Base-by-base conservation (phyloP, 306 rosid genomes). In the Malus sylvestris region DNA sequence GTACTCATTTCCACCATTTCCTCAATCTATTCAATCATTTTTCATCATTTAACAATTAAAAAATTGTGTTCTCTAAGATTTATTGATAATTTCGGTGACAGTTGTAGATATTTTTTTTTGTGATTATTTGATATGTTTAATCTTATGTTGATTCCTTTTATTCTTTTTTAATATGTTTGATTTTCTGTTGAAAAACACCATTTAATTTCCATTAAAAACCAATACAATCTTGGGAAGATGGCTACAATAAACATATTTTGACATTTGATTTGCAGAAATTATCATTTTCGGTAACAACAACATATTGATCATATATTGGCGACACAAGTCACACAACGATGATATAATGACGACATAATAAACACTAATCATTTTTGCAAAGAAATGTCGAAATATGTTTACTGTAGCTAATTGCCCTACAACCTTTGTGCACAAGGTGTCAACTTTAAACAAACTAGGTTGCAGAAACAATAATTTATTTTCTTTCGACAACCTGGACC, bases 1-100 rank as follows among this genome's bases (percentile, higher is more conserved):
- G 97, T 91, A 9, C 46, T 19, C 46, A 3, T 61, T 61, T 15
- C 16, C 67, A 2, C 67, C 19, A 27, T 25, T 25, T 61, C 30
- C 9, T 27, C 38, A 3, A 25, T 14, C 8, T 29, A 61, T 27
- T 61, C 10, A 61, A 27, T 27, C 1, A 0, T 4, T 14, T 61
- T 27, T 61, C 4, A 16, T 5, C 55, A 10, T 10, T 15, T 10
- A 10, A 20, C 29, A 10, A 10, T 58, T 49, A 16, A 49, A 4
- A 15, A 18, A 16, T 15, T 49, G 8, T 49, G 18, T 49, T 49
- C 0, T 49, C 3, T 49, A 8, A 5, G 3, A 5, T 15, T 49
- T 49, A 15, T 49, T 5, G 20, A 15, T 32, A 6, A 64, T 64
- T 3, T 25, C 13, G 8, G 40, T 16, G 15, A 16, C 4, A 32